Evolutionary conservation across 2,329 filamentous ascomycete genomes (phyloP), one percentile per base, ranked within the genome.

Genomic region (Fusarium solani-melongenae): DNA sequence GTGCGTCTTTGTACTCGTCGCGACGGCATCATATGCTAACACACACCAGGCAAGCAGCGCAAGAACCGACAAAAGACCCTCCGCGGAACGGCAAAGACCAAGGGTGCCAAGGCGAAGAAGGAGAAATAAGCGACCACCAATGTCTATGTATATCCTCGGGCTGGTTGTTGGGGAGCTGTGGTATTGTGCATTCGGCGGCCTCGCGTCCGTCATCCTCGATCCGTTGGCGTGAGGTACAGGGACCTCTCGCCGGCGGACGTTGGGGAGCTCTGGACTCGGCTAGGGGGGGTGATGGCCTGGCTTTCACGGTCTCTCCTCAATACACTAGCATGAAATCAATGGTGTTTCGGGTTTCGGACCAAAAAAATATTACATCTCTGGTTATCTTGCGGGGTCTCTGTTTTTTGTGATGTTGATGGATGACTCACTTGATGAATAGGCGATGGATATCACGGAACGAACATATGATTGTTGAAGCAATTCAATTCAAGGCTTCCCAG

Each of bases 1-100:
- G 96, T 98, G 95, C 84, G 96, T 97, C 11, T 12, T 11, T 10
- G 12, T 3, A 41, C n/a, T 41, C 38, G 6, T 12, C 11, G 20
- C 34, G 8, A 39, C 22, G 36, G 14, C 36, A 39, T 20, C 20
- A 44, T 11, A 22, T 14, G 44, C 51, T 66, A 51, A 49, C 33
- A 60, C 44, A 27, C 69, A 80, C 89, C 88, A 98, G 96, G 96
- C 93, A 99, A 99, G 92, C 96, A 98, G 90, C 94, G 96, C 90
- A 99, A 99, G 94, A 99, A 99, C 94, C 92, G 96, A 87, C 92
- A 94, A 88, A 98, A 99, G 95, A 96, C 96, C 85, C 93, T 98
- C 87, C 94, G 96, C 81, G 96, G 96, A 86, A 97, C 94, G 82
- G 96, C 95, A 83, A 99, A 99, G 94, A 92, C 92, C 90, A 98